Base-by-base conservation (phyloP, 345 rosid genomes). In the Cardamine chenopodiifolia region DNA sequence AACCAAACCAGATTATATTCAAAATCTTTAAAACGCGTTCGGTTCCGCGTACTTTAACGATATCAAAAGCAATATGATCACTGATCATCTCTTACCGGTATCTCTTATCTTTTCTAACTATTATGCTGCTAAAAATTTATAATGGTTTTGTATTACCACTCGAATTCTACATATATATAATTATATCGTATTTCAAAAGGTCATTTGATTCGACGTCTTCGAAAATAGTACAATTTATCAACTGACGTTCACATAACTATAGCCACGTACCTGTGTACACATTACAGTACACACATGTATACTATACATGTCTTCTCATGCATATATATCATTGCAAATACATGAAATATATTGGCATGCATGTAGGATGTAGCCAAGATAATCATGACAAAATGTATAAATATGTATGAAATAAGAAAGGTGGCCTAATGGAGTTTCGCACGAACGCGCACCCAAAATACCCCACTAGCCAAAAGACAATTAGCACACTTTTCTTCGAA, bases 401-500 rank as follows among this genome's bases (percentile, higher is more conserved):
- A 69, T 35, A 63, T 53, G 44, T 53, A 65, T 23, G 31, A 32
- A 64, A 64, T 34, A 48, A 48, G 45, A 70, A 62, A 56, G 26
- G 69, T 50, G 50, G 73, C 22, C 42, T 56, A 64, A 71, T 72
- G 73, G 73, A 72, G 4, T 53, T 78, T 59, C 62, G 73, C 81
- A 78, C 81, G 81, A 72, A 78, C 59, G 44, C 81, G 81, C 81
- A 78, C 73, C 77, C 40, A 78, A 72, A 12, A 22, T 59, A 78
- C 81, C 81, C 81, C 73, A 65, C 81, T 66, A 71, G 77, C 77
- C 81, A 78, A 71, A 78, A 71, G 81, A 66, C 62, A 49, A 50
- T 71, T 71, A 71, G n/a, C 68, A 72, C 59, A 39, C 52, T 60
- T 71, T 75, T 65, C 26, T 71, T 72, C 44, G 0, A 72, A 2